phyloP scores from a whole-genome alignment of 306 rosid genomes.

The Dryas drummondii region DNA sequence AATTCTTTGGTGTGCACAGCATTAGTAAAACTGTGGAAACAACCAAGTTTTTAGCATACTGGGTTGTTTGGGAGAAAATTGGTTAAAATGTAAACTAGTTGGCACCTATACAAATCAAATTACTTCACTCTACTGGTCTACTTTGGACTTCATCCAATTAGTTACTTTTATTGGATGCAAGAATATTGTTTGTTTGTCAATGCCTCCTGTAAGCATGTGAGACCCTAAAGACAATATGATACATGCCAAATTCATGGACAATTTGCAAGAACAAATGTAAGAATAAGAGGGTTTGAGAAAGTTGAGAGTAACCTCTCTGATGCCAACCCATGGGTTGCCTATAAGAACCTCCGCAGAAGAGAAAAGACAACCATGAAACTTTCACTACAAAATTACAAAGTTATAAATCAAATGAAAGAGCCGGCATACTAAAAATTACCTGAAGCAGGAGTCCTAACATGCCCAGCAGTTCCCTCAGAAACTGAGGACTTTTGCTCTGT shows the following conservation, averaged over 20 bases:
- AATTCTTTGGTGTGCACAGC: no score
- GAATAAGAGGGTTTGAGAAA: neutral
- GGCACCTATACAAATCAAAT: neutral
- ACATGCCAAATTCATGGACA: neutral
- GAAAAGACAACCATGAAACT: neutral
- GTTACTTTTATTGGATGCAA: neutral
- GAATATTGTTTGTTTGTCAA: neutral
- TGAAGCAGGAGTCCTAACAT: slow-evolving; percentile 40
- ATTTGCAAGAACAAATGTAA: neutral
- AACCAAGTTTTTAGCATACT: neutral
- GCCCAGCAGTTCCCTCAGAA: slow-evolving; percentile 38
- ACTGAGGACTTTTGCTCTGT: slow-evolving; percentile 33
- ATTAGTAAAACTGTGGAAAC: neutral
- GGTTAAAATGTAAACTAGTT: neutral
- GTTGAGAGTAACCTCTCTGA: neutral
- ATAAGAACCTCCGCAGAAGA: neutral
- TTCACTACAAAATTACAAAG: neutral
- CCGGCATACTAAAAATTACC: slow-evolving; percentile 30
- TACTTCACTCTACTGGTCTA: neutral
- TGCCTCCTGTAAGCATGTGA: slow-evolving; percentile 2
- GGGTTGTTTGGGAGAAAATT: neutral
- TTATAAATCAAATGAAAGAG: neutral
- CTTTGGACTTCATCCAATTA: neutral
- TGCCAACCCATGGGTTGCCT: neutral
- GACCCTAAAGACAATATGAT: neutral